These are phyloP conservation scores for Sphagnum fallax DNA, from an alignment of 228 moss, liverwort and hornwort genomes.

Conservation along the genomic window DNA sequence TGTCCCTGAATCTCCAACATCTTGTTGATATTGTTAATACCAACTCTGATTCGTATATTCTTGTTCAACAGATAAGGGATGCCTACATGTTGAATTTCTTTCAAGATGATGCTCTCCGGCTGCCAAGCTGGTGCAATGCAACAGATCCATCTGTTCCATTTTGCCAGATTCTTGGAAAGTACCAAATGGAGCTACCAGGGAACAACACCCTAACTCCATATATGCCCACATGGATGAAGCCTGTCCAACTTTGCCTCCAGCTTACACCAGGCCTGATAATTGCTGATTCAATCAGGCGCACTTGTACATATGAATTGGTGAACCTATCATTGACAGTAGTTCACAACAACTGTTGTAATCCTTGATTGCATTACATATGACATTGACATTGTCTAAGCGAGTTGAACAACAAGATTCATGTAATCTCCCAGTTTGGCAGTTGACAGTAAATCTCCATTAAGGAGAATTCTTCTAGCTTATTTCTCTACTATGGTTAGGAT, in stretches of 20 bases:
- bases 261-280: slow-evolving; percentile 49
- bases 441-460: too few species aligned
- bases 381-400: too few species aligned
- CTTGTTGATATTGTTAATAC: background rate
- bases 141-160: slow-evolving; percentile 50
- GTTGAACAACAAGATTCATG: too few species aligned
- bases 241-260: slow-evolving; percentile 80
- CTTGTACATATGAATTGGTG: background rate
- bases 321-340: too few species aligned
- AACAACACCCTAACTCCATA: slow-evolving; percentile 67
- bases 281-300: slow-evolving; percentile 33
- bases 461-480: too few species aligned
- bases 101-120: slow-evolving; percentile 61
- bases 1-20: background rate
- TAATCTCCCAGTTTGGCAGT: too few species aligned
- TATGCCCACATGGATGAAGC: slow-evolving; percentile 84
- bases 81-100: slow-evolving; percentile 94
- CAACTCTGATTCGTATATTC: too few species aligned
- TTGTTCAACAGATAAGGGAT: slow-evolving; percentile 60
- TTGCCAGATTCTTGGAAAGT: slow-evolving; percentile 84
- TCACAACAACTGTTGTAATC: too few species aligned
- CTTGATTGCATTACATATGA: too few species aligned
- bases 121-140: slow-evolving; percentile 82
- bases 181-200: slow-evolving; percentile 77
- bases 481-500: too few species aligned